phyloP scores from a whole-genome alignment of 2,329 filamentous ascomycete genomes.

The Ophiognomonia clavigignenti-juglandacearum region DNA sequence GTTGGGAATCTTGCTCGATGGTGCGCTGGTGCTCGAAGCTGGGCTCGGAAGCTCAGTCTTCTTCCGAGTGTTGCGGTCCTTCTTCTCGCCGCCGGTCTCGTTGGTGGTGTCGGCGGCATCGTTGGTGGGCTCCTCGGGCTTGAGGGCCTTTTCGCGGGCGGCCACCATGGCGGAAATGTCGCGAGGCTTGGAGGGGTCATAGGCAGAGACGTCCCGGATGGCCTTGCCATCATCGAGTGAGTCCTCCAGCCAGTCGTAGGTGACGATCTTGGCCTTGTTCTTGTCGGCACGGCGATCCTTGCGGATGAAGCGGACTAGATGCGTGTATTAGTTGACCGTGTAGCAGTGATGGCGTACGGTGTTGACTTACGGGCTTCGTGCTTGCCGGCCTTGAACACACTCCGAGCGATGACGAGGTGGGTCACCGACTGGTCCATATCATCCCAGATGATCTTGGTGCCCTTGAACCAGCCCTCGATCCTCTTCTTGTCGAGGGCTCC shows the following conservation, averaged over 20 bases:
- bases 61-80: background rate
- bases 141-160: background rate
- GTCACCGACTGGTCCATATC: constrained; percentile 53
- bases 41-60: background rate
- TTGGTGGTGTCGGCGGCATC: background rate
- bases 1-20: too few species aligned
- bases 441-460: constrained; percentile 50
- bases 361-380: constrained; percentile 32
- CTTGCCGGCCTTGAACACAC: constrained; percentile 52
- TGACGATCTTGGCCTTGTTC: constrained; percentile 36
- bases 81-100: background rate
- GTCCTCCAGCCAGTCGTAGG: constrained; percentile 49
- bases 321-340: too few species aligned
- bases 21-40: too few species aligned
- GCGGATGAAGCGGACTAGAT: constrained; percentile 31
- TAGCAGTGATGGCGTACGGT: too few species aligned
- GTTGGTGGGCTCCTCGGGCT: background rate
- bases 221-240: constrained; percentile 25
- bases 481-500: constrained; percentile 27
- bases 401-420: constrained; percentile 64
- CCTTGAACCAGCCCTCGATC: constrained; percentile 62
- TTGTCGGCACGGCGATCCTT: constrained; percentile 8
- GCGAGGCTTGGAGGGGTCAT: constrained; percentile 7
- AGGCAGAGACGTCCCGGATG: background rate
- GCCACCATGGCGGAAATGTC: constrained; percentile 1